phyloP scores from a whole-genome alignment of 306 rosid species.

The Trifolium fragiferum region DNA sequence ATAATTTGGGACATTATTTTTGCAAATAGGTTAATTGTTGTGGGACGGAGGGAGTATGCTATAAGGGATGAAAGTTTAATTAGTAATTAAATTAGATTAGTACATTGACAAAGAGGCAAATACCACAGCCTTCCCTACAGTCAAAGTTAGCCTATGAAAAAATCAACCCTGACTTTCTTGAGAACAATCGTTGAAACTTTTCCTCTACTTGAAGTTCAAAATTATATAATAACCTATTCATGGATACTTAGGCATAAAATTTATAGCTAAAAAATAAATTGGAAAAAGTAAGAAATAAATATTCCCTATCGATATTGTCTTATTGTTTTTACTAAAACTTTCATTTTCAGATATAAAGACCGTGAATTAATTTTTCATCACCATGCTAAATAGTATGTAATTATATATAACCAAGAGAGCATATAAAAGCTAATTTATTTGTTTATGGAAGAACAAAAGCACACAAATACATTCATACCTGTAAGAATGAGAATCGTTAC shows the following conservation, averaged over 20 bases:
- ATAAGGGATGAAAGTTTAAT: no score
- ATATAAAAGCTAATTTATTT: slow-evolving; percentile 31
- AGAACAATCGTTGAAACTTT: slow-evolving; percentile 23
- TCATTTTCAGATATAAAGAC: slow-evolving; percentile 26
- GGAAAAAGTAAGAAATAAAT: slow-evolving; percentile 13
- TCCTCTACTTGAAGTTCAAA: slow-evolving; percentile 24
- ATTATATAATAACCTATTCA: slow-evolving; percentile 20
- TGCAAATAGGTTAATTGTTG: no score
- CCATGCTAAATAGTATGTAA: background rate
- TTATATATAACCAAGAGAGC: slow-evolving; percentile 15
- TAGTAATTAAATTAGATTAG: no score
- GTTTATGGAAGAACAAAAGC: slow-evolving; percentile 22
- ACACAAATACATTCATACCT: slow-evolving; percentile 58
- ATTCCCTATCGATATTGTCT: background rate
- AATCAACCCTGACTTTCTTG: slow-evolving; percentile 4
- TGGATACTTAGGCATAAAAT: slow-evolving; percentile 14
- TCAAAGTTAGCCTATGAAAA: slow-evolving; percentile 34
- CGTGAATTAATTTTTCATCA: slow-evolving; percentile 27
- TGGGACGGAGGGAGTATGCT: no score
- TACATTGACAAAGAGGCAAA: no score
- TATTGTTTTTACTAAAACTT: slow-evolving; percentile 16
- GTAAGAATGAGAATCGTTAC: slow-evolving; percentile 76
- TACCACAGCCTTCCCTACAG: slow-evolving; percentile 2
- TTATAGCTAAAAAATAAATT: slow-evolving; percentile 21
- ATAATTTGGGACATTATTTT: no score